Base-by-base conservation (phyloP, 23 red algal genomes). In the Cyanidium caldarium region DNA sequence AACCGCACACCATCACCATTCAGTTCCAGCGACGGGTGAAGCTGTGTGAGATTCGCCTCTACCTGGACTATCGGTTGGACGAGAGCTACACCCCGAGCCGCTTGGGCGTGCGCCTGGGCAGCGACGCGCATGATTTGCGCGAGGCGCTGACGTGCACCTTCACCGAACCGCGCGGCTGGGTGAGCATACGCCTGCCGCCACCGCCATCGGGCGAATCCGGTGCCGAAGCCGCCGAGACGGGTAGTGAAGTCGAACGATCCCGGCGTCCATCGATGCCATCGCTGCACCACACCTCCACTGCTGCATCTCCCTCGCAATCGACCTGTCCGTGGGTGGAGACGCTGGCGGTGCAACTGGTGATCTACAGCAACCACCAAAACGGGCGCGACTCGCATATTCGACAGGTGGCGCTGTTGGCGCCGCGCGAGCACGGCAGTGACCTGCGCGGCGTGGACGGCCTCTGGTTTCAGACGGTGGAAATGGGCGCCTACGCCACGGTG, bases 341-440 rank as follows among this genome's bases (percentile, higher is more conserved):
- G 1, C 20, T 61, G 16, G n/a, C 38, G 1, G 28, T 75, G 5
- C 70, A 75, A 46, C 16, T 75, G 1, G 70, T 75, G 16, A 56
- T 75, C 2, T 37, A 61, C 3, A 2, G 45, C 1, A 75, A 75
- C 40, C 40, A 75, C 26, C 70, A 75, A 23, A 75, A 61, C 58
- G 70, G 70, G 15, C 46, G 58, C 5, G 70, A 75, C 19, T 61
- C 70, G 35, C 70, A 75, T 56, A 45, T 75, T 61, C 70, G 70
- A 58, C 70, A 75, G 39, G 21, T 75, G 7, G 37, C 39, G 58
- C 34, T 75, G 30, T 17, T 75, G 0, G 70, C n/a, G 31, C 51
- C 51, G 7, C 51, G 51, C 51, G 51, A 61, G 51, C 23, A 28
- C 5, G 51, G 51, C 51, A 61, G 51, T 28, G 51, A 61, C 23